phyloP scores from a whole-genome alignment of 2,329 filamentous ascomycete species.

The Chalara sp. region DNA sequence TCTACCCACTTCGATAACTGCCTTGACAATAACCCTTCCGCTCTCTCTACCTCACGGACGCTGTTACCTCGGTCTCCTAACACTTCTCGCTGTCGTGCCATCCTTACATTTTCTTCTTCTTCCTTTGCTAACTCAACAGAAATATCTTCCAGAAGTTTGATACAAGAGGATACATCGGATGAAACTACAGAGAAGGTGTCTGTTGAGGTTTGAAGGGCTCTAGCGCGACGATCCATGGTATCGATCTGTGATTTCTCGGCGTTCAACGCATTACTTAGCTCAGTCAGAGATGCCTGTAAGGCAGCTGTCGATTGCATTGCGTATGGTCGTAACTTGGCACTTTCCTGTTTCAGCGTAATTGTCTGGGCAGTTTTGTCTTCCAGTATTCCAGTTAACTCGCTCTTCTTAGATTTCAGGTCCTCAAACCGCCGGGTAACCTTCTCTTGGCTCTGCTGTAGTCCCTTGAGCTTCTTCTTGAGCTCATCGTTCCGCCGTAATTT shows the following conservation, averaged over 20 bases:
- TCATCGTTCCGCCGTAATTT: slow-evolving; percentile 84
- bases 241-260: slow-evolving; percentile 82
- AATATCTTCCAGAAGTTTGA: slow-evolving; percentile 85
- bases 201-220: slow-evolving; percentile 83
- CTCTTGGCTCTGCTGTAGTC: slow-evolving; percentile 76
- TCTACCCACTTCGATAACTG: slow-evolving; percentile 83
- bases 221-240: slow-evolving; percentile 74
- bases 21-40: slow-evolving; percentile 74
- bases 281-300: slow-evolving; percentile 73
- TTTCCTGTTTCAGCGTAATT: slow-evolving; percentile 72
- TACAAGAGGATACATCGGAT: slow-evolving; percentile 79
- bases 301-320: slow-evolving; percentile 81
- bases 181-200: slow-evolving; percentile 84
- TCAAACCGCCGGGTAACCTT: slow-evolving; percentile 77
- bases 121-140: slow-evolving; percentile 79
- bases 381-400: slow-evolving; percentile 62
- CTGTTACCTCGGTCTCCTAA: slow-evolving; percentile 84
- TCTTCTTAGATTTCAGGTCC: slow-evolving; percentile 74
- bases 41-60: slow-evolving; percentile 84
- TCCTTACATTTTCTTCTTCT: slow-evolving; percentile 80
- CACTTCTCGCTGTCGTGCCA: slow-evolving; percentile 76
- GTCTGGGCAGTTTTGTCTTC: slow-evolving; percentile 67
- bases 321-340: slow-evolving; percentile 84
- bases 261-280: slow-evolving; percentile 71
- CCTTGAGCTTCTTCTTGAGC: slow-evolving; percentile 73